phyloP scores from a whole-genome alignment of 164 flowering plant species.

The grape (Vitis vinifera) region ASM3070453v1 NC_081818.1:6462001-6462500 shows the following conservation, averaged over 20 bases:
- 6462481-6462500: too few species aligned
- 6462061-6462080: neutral
- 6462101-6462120: neutral
- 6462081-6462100: neutral
- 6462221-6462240: conserved; percentile 3
- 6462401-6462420: too few species aligned
- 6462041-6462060: neutral
- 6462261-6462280: neutral
- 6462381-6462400: too few species aligned
- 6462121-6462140: neutral
- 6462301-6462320: too few species aligned
- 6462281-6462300: too few species aligned
- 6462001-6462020: too few species aligned
- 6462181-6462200: too few species aligned
- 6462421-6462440: too few species aligned
- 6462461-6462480: too few species aligned
- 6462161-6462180: too few species aligned
- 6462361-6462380: neutral
- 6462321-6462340: neutral
- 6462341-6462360: neutral
- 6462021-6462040: too few species aligned
- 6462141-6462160: neutral
- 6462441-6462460: too few species aligned
- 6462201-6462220: conserved; percentile 8
- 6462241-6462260: neutral